phyloP scores from a whole-genome alignment of 331 rosid species.

The Quercus lobata region DNA sequence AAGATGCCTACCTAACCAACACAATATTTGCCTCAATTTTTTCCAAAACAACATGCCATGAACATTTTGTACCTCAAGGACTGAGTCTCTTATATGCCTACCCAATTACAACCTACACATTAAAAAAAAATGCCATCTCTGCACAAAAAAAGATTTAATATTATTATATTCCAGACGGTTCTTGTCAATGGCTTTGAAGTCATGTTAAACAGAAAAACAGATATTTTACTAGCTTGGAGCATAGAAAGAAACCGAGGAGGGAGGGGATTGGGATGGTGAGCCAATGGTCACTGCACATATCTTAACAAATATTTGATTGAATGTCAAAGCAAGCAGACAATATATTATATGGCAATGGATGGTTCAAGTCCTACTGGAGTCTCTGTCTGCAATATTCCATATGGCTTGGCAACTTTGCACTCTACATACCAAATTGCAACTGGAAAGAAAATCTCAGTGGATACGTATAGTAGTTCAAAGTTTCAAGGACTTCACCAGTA shows the following conservation, averaged over 20 bases:
- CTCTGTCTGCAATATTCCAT: no score
- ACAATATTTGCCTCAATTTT: no score
- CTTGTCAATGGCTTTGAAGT: background rate
- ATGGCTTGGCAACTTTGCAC: no score
- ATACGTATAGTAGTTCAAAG: background rate
- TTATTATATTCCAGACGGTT: background rate
- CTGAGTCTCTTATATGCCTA: no score
- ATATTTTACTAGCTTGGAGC: background rate
- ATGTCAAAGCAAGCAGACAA: conserved; percentile 24
- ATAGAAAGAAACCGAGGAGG: background rate
- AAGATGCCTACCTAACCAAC: background rate
- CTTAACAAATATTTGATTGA: conserved; percentile 8
- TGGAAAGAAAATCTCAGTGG: conserved; percentile 15
- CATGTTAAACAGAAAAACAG: background rate
- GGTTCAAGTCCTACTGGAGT: no score
- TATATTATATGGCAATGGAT: background rate
- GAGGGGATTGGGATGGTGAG: background rate
- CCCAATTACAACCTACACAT: no score
- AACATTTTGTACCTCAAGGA: no score
- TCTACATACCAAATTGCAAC: no score
- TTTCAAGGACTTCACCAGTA: conserved; percentile 58
- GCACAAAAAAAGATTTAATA: background rate
- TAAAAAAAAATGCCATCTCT: background rate
- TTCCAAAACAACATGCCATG: no score
- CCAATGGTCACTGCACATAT: background rate